A percentile compares a stretch with the other conserved stretches of the same genome.
These are phyloP conservation scores for Ophiobolus disseminans DNA, from an alignment of 2,329 filamentous ascomycete species.

Conservation along the genomic window DNA sequence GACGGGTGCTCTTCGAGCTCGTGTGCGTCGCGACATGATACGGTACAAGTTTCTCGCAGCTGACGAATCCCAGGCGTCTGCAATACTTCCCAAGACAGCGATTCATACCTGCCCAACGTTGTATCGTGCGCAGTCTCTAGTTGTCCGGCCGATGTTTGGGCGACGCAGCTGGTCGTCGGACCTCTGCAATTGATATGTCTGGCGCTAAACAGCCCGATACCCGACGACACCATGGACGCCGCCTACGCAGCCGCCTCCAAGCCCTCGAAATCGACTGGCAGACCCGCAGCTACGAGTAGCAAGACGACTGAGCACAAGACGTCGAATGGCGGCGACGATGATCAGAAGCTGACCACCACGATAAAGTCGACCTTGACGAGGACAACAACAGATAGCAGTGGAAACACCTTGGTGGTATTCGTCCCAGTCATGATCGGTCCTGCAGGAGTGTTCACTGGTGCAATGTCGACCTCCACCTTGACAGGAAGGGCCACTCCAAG, in stretches of 20 bases:
- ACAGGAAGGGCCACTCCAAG: constrained; percentile 11
- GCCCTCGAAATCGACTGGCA: constrained; percentile 5
- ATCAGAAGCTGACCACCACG: constrained; percentile 18
- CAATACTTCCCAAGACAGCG: constrained; percentile 25
- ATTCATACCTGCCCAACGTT: constrained; percentile 24
- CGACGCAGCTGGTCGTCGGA: constrained; percentile 21
- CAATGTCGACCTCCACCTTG: constrained; percentile 27
- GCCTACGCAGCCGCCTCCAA: constrained; percentile 25
- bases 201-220: constrained; percentile 21
- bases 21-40: constrained; percentile 15
- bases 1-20: constrained; percentile 27
- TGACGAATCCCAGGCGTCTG: constrained; percentile 31
- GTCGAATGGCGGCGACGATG: constrained; percentile 7
- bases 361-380: constrained; percentile 26
- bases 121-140: constrained; percentile 25
- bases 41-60: neutral
- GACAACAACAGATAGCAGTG: constrained; percentile 30
- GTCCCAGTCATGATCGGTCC: constrained; percentile 33
- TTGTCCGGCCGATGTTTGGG: constrained; percentile 24
- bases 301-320: constrained; percentile 7
- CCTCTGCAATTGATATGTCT: constrained; percentile 30
- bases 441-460: constrained; percentile 26
- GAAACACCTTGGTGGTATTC: constrained; percentile 30
- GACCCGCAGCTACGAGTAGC: constrained; percentile 8
- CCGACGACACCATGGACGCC: constrained; percentile 24